These are phyloP conservation scores for Fusarium redolens DNA, from an alignment of 2,329 filamentous ascomycete genomes.

Conservation along the genomic window DNA sequence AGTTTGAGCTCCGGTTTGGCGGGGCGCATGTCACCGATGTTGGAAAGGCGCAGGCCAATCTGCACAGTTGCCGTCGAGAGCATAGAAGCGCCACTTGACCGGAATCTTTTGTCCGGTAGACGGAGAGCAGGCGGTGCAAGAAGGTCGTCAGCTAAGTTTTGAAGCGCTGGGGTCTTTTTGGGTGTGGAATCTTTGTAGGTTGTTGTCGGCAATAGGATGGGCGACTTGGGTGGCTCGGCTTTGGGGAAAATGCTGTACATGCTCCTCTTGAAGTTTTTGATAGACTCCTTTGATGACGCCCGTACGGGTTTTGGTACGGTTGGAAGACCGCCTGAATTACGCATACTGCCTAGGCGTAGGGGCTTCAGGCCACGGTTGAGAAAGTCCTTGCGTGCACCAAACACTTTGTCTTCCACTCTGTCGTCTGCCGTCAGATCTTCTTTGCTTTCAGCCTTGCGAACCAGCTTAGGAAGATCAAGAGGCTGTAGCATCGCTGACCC, in stretches of 20 bases:
- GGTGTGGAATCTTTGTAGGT: constrained; percentile 53
- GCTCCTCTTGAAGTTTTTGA: constrained; percentile 41
- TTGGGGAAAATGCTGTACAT: constrained; percentile 45
- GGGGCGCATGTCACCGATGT: constrained; percentile 61
- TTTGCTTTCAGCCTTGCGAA: constrained; percentile 23
- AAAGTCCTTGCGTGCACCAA: constrained; percentile 39
- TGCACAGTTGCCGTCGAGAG: constrained; percentile 76
- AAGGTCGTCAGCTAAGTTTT: constrained; percentile 23
- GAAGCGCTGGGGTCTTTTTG: constrained; percentile 10
- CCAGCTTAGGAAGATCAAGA: constrained; percentile 15
- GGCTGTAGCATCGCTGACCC: constrained; percentile 17
- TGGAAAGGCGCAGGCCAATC: constrained; percentile 76
- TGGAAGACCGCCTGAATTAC: constrained; percentile 31
- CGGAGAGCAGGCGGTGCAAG: constrained; percentile 59
- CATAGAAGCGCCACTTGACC: constrained; percentile 70
- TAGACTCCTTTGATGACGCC: constrained; percentile 31
- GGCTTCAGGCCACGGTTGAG: constrained; percentile 33
- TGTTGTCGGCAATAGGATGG: constrained; percentile 59
- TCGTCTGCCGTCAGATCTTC: constrained; percentile 19
- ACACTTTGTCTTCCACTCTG: constrained; percentile 50
- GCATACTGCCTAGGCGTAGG: constrained; percentile 38
- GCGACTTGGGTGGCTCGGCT: constrained; percentile 33
- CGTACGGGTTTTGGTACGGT: constrained; percentile 29
- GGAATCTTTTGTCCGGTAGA: constrained; percentile 52
- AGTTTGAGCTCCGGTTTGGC: constrained; percentile 35